Evolutionary conservation across 139 green algal genomes (phyloP), one percentile per base, ranked within the genome.

Genomic region (Auxenochlorella protothecoides): DNA sequence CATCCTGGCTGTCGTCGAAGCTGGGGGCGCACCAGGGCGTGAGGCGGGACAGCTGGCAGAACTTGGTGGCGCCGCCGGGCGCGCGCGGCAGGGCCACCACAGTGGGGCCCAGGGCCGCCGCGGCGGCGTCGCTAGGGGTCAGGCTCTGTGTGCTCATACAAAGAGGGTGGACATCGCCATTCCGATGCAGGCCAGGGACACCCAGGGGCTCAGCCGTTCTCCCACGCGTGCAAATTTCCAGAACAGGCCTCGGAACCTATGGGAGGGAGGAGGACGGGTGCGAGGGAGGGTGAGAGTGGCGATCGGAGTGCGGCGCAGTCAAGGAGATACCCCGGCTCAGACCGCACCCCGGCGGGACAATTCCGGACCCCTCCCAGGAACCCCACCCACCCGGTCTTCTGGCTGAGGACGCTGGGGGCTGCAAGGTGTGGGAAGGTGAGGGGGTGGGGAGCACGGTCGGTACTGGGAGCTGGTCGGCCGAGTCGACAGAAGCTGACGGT

Each of bases 141-240:
- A 44, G 27, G 27, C 27, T 44, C 27, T 44, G 27, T 44, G 27
- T 44, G 27, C 16, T 72, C 56, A 78, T 6, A 66, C 76, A 63
- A 93, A 83, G 3, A 91, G 63, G 15, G 87, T 85, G 7, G 71
- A 77, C 9, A 89, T 69, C 15, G 84, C 88, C 85, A 93, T 93
- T 10, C 66, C 74, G 5, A 93, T 54, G 64, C 87, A 92, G 4
- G 75, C 75, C 4, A 92, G 53, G 4, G 70, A 77, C 3, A 93
- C 88, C 88, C 88, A 93, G 3, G 88, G 88, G 57, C 87, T 93
- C 0, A 93, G 56, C 10, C 88, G 77, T 63, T 93, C 88, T 3
- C 88, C 90, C 73, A 96, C 89, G 10, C 90, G 71, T 2, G 90
- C 89, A 63, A 89, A 90, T 66, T 96, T 96, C 90, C 90, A 96